Conservation (phyloP, 345 rosid genomes). For the Dipteronia dyeriana region DNA sequence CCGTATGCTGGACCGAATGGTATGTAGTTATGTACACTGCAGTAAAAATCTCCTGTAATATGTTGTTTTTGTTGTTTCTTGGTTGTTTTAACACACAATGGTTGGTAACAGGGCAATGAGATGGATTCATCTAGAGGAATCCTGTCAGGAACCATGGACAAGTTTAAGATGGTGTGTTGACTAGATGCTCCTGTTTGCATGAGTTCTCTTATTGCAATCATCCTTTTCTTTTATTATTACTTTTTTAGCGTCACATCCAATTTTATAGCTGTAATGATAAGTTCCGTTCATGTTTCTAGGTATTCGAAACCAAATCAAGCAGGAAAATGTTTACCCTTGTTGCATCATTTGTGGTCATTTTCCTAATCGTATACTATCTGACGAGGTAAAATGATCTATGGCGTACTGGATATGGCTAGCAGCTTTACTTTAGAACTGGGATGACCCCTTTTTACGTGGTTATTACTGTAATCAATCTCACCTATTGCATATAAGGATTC, state of each 20-base stretch:
- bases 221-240: conserved; percentile 1
- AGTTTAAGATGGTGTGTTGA: conserved; percentile 72
- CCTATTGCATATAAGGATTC: conserved; percentile 26
- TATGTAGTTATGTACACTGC: conserved; percentile 49
- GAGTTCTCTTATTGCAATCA: conserved; percentile 3
- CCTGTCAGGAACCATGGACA: conserved; percentile 95
- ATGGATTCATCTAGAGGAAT: conserved; percentile 94
- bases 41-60: neutral
- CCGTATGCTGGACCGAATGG: conserved; percentile 88
- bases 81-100: conserved; percentile 21
- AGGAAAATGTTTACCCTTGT: conserved; percentile 83
- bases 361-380: conserved; percentile 80
- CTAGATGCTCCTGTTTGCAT: neutral
- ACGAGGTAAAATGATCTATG: conserved; percentile 49
- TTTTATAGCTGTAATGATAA: conserved; percentile 6
- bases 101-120: conserved; percentile 69
- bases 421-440: conserved; percentile 26
- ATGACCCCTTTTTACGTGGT: conserved; percentile 13
- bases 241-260: neutral
- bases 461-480: conserved; percentile 25
- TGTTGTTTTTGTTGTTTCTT: neutral
- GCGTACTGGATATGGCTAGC: conserved; percentile 12
- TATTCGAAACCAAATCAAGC: conserved; percentile 92
- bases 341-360: conserved; percentile 81
- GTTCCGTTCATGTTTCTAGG: conserved; percentile 39